Evolutionary conservation across 129 eudicot genomes (phyloP).

Genomic region (Artemisia argyi): DNA sequence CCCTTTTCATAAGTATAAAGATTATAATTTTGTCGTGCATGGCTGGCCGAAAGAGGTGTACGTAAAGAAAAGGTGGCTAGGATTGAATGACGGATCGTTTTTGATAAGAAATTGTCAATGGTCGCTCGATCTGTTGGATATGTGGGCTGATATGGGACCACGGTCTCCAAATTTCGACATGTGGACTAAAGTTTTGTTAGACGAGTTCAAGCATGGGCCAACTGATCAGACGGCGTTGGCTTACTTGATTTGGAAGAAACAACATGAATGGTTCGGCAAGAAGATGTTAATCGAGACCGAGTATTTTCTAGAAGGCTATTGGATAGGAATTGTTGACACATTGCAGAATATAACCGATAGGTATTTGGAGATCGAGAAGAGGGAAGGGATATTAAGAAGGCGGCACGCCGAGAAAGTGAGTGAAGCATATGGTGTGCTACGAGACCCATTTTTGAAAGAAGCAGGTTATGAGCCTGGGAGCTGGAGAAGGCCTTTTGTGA

Average conservation of each 20-base stretch:
- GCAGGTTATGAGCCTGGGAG: slow-evolving; percentile 26
- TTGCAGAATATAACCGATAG: slow-evolving; percentile 13
- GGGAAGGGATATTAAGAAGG: slow-evolving; percentile 29
- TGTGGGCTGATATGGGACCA: slow-evolving; percentile 59
- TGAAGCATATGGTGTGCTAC: slow-evolving; percentile 28
- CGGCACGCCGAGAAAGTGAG: slow-evolving; percentile 55
- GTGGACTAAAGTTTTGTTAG: slow-evolving; percentile 35
- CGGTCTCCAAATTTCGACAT: slow-evolving; percentile 24
- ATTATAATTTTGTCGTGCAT: background rate
- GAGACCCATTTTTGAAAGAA: slow-evolving; percentile 29
- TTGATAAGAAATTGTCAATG: slow-evolving; percentile 57
- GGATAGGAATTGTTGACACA: slow-evolving; percentile 31
- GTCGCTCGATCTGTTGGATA: slow-evolving; percentile 50
- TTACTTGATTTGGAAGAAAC: slow-evolving; percentile 35
- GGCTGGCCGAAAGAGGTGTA: slow-evolving; percentile 45
- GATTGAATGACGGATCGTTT: slow-evolving; percentile 44
- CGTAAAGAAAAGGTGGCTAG: slow-evolving; percentile 43
- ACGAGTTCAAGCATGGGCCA: slow-evolving; percentile 27
- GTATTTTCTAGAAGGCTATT: slow-evolving; percentile 46
- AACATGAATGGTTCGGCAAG: slow-evolving; percentile 24
- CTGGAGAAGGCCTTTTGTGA: slow-evolving; percentile 43
- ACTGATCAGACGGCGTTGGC: slow-evolving; percentile 49
- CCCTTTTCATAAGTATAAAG: background rate
- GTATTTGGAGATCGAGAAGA: slow-evolving; percentile 34
- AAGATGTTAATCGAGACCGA: slow-evolving; percentile 41